Evolutionary conservation across 139 green algal genomes (phyloP).

Genomic region (Nannochloris sp.): DNA sequence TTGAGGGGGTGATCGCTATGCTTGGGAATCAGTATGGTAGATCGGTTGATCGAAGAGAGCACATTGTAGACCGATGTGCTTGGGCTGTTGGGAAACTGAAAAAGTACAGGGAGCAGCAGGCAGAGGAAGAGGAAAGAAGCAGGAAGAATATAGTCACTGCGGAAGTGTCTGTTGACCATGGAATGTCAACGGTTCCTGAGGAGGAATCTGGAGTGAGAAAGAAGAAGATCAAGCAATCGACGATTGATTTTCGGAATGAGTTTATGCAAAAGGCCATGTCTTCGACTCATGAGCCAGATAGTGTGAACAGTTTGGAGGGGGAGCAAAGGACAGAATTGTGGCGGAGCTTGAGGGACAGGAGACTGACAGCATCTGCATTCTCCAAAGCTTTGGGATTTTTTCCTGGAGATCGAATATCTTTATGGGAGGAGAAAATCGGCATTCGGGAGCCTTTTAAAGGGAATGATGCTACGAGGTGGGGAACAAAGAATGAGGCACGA

Average conservation of each 20-base stretch:
- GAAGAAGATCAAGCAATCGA: neutral
- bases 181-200: no score
- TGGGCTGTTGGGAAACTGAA: no score
- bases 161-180: no score
- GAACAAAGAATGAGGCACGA: constrained; percentile 32
- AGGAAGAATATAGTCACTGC: no score
- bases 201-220: neutral
- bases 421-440: constrained; percentile 72
- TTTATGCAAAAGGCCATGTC: neutral
- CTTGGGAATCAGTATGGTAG: no score
- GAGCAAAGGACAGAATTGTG: constrained; percentile 47
- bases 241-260: neutral
- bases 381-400: constrained; percentile 44
- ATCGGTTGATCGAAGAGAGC: no score
- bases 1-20: neutral
- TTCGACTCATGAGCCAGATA: neutral
- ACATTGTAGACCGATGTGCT: no score
- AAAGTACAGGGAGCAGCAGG: no score
- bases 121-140: no score
- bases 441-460: constrained; percentile 45
- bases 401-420: constrained; percentile 28
- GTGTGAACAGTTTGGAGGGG: neutral
- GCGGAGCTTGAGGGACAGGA: constrained; percentile 28
- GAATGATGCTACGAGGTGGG: constrained; percentile 62
- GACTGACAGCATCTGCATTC: constrained; percentile 52